Evolutionary conservation across 306 rosid species (phyloP).

Genomic region (Vigna nakashimae): DNA sequence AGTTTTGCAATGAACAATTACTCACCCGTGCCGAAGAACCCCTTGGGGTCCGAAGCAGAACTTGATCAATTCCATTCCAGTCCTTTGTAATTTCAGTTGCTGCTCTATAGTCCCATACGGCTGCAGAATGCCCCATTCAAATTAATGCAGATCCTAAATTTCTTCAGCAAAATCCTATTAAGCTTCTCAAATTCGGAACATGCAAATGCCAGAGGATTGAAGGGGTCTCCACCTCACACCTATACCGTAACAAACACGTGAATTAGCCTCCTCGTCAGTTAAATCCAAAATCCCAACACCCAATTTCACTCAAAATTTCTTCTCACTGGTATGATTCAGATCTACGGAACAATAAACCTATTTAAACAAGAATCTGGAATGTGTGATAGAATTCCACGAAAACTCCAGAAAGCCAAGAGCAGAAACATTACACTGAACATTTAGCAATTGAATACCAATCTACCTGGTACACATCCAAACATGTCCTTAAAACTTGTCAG

Average conservation of each 20-base stretch:
- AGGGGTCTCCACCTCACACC: constrained; percentile 42
- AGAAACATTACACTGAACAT: constrained; percentile 49
- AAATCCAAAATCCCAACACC: constrained; percentile 39
- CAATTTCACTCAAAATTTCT: constrained; percentile 43
- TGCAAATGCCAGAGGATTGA: constrained; percentile 28
- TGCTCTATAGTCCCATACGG: constrained; percentile 76
- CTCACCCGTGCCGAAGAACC: constrained; percentile 85
- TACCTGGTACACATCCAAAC: constrained; percentile 49
- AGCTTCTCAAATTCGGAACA: constrained; percentile 29
- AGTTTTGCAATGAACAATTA: constrained; percentile 26
- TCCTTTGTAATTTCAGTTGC: constrained; percentile 77
- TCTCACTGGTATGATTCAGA: constrained; percentile 54
- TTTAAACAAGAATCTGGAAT: constrained; percentile 37
- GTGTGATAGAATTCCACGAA: constrained; percentile 35
- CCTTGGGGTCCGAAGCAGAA: constrained; percentile 71
- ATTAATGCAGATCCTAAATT: constrained; percentile 29
- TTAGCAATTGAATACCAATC: constrained; percentile 54
- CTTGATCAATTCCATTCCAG: constrained; percentile 81
- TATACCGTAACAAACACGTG: constrained; percentile 36
- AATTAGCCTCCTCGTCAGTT: constrained; percentile 39
- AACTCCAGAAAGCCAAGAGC: constrained; percentile 43
- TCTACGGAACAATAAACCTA: constrained; percentile 45
- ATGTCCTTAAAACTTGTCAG: constrained; percentile 51
- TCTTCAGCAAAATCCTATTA: constrained; percentile 21
- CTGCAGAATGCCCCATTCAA: constrained; percentile 87